phyloP scores from a whole-genome alignment of 139 green algal genomes.

The Coelastrella sp. region DNA sequence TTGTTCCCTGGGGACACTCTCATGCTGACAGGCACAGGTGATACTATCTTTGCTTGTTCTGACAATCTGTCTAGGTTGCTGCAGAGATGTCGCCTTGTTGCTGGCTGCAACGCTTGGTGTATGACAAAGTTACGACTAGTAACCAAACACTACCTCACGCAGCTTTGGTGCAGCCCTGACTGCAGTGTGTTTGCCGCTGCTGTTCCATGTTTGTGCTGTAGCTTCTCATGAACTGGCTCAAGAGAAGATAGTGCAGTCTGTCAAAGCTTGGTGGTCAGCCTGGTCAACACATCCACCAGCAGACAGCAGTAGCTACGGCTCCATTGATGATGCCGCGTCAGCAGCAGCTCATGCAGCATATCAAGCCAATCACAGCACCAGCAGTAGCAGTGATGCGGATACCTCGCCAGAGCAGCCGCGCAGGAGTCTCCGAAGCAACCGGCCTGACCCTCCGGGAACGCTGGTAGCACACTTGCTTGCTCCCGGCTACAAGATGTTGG shows the following conservation, averaged over 20 bases:
- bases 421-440: not conserved
- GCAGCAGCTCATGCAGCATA: constrained; percentile 6
- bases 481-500: constrained; percentile 1
- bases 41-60: too few species aligned
- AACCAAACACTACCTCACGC: too few species aligned
- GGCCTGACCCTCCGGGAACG: not conserved
- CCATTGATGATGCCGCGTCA: not conserved
- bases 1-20: too few species aligned
- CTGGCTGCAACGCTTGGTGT: too few species aligned
- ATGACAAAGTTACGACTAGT: too few species aligned
- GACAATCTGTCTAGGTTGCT: too few species aligned
- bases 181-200: too few species aligned
- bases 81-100: too few species aligned
- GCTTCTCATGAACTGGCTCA: not conserved
- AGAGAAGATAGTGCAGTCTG: constrained; percentile 1
- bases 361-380: not conserved
- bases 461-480: not conserved
- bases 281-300: not conserved
- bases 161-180: too few species aligned
- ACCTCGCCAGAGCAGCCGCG: not conserved
- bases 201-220: not conserved
- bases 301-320: not conserved
- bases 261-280: constrained; percentile 22
- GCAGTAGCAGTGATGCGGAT: not conserved
- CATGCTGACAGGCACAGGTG: too few species aligned